Percentiles rank a stretch among this genome's conserved stretches.
These are phyloP conservation scores for Euphrasia arctica DNA, from an alignment of 305 asterid genomes.

Conservation along the genomic window DNA sequence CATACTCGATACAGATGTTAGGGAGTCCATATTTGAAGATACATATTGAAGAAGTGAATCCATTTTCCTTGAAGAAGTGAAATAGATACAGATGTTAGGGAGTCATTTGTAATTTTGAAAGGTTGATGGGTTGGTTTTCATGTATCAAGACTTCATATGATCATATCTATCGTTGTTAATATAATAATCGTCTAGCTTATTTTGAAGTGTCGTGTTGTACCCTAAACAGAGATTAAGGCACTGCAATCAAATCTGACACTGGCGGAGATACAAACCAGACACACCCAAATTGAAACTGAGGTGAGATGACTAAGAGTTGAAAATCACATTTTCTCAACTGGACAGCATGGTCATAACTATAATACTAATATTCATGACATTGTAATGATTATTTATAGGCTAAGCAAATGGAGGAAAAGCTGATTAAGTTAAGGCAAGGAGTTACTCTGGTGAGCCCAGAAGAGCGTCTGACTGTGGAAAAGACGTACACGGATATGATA, in stretches of 20 bases:
- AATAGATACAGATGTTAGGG: background rate
- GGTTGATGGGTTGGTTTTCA: background rate
- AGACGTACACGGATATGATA: conserved; percentile 41
- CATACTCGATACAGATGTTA: too few relatives aligned
- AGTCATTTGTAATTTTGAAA: background rate
- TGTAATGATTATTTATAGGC: conserved; percentile 41
- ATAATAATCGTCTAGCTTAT: background rate
- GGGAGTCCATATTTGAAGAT: too few relatives aligned
- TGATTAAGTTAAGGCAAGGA: conserved; percentile 75
- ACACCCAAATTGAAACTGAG: conserved; percentile 61
- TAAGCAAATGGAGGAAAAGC: conserved; percentile 73
- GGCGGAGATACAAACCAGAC: conserved; percentile 61
- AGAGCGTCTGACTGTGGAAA: conserved; percentile 67
- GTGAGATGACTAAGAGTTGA: conserved; percentile 30
- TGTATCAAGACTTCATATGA: background rate
- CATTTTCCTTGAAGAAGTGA: too few relatives aligned
- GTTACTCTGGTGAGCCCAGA: conserved; percentile 81
- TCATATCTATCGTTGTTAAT: background rate
- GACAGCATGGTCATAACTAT: background rate
- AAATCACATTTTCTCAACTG: conserved; percentile 8
- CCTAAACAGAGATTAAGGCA: conserved; percentile 63
- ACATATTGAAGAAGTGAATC: too few relatives aligned
- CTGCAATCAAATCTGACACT: conserved; percentile 80
- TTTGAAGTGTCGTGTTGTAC: background rate
- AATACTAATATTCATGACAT: conserved; percentile 1